Conservation (phyloP, 768 basidiomycete genomes). For the Roridomyces roridus region DNA sequence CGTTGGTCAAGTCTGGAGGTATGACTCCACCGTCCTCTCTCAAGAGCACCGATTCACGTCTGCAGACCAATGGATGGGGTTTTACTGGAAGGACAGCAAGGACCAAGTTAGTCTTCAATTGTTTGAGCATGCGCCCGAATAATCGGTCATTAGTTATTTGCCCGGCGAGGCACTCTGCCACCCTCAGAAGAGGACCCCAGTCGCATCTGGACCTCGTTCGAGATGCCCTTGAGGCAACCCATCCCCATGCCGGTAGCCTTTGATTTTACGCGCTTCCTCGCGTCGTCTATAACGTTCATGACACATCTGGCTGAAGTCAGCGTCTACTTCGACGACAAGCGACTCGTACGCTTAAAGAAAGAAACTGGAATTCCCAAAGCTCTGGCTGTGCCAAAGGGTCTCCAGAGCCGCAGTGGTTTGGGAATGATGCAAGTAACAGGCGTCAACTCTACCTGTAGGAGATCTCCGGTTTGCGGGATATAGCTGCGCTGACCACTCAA, state of each 20-base stretch:
- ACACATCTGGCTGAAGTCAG: conserved; percentile 73
- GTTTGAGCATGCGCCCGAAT: too few relatives aligned
- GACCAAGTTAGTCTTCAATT: conserved; percentile 65
- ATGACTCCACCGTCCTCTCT: conserved; percentile 29
- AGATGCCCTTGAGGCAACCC: conserved; percentile 86
- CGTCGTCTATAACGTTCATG: conserved; percentile 95
- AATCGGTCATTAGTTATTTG: conserved; percentile 75
- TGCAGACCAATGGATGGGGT: conserved; percentile 89
- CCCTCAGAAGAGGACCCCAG: conserved; percentile 36
- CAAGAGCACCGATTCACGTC: too few relatives aligned
- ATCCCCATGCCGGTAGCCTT: conserved; percentile 81
- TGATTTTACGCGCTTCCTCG: conserved; percentile 88
- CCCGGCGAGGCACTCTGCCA: conserved; percentile 75
- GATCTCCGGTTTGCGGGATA: background rate
- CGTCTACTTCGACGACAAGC: conserved; percentile 82
- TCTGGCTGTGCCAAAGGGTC: conserved; percentile 57
- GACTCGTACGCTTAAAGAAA: conserved; percentile 73
- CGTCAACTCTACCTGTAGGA: conserved; percentile 69
- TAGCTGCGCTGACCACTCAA: background rate
- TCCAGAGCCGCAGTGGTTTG: conserved; percentile 61
- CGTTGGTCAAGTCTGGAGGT: conserved; percentile 85
- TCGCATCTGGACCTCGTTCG: conserved; percentile 83
- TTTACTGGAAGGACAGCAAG: conserved; percentile 94
- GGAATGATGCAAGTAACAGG: conserved; percentile 73
- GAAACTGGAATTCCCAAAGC: conserved; percentile 55